Conservation (phyloP, 163 green algal species). For the Chlorella variabilis region DNA sequence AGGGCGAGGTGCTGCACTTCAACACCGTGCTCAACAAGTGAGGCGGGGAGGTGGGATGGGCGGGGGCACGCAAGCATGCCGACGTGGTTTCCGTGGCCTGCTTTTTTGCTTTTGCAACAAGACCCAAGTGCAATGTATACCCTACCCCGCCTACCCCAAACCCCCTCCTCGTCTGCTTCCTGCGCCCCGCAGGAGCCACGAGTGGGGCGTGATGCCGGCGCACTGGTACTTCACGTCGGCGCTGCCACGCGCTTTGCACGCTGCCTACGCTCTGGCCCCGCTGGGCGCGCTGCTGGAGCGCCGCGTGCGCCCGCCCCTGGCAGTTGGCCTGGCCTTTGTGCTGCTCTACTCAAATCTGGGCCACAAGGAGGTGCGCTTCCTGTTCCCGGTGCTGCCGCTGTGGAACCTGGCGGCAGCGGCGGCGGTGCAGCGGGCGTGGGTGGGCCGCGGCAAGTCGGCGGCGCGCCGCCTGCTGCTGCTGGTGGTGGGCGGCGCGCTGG, state of each 20-base stretch:
- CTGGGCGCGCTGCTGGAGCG: slow-evolving; percentile 64
- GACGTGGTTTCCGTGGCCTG: no score
- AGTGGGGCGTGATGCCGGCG: slow-evolving; percentile 79
- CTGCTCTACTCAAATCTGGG: slow-evolving; percentile 77
- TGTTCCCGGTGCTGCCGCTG: slow-evolving; percentile 82
- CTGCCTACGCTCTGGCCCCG: slow-evolving; percentile 59
- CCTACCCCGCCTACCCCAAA: no score
- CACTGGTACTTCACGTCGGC: slow-evolving; percentile 90
- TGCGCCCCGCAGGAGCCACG: slow-evolving; percentile 60
- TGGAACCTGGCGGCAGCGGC: slow-evolving; percentile 73
- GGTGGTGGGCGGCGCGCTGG: slow-evolving; percentile 13
- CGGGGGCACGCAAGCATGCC: no score
- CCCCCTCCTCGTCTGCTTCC: no score
- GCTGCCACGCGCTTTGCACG: slow-evolving; percentile 73
- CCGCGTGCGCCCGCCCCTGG: slow-evolving; percentile 35
- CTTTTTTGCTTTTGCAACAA: no score
- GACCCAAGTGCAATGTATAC: no score
- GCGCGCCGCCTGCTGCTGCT: background rate
- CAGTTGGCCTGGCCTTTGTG: slow-evolving; percentile 62
- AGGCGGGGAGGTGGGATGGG: background rate
- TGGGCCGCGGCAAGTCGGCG: background rate
- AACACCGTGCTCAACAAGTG: slow-evolving; percentile 86
- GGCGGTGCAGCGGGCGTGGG: slow-evolving; percentile 50
- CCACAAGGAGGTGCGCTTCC: slow-evolving; percentile 89
- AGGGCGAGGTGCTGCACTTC: slow-evolving; percentile 86